Conservation (phyloP, 1,284 basidiomycete species). For the Melanopsichium pennsylvanicum region DNA sequence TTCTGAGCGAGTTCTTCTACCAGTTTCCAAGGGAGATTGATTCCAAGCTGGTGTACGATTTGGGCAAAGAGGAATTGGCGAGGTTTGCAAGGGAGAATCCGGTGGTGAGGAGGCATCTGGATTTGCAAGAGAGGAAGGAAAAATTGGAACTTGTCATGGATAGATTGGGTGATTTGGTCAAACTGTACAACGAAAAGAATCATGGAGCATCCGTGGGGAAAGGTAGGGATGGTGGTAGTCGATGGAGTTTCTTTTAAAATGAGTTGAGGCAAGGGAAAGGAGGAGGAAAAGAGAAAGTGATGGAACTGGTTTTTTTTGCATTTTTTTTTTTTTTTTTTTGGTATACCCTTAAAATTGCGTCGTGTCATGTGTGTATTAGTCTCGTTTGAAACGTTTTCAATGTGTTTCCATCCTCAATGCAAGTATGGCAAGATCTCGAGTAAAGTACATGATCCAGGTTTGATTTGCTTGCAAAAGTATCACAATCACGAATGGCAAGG, state of each 20-base stretch:
- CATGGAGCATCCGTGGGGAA: too few relatives aligned
- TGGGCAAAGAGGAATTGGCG: slow-evolving; percentile 83
- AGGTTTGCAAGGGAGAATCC: slow-evolving; percentile 96
- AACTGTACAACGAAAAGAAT: slow-evolving; percentile 64
- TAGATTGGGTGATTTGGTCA: slow-evolving; percentile 65
- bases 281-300: too few relatives aligned
- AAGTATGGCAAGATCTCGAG: too few relatives aligned
- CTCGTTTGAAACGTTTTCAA: too few relatives aligned
- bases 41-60: slow-evolving; percentile 87
- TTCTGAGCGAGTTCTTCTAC: slow-evolving; percentile 98
- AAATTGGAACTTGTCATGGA: slow-evolving; percentile 73
- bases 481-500: too few relatives aligned
- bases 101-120: slow-evolving; percentile 81
- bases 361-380: too few relatives aligned
- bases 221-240: slow-evolving; percentile 1
- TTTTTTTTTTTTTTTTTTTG: too few relatives aligned
- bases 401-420: too few relatives aligned
- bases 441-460: too few relatives aligned
- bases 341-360: too few relatives aligned
- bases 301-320: not conserved
- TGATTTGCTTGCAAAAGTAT: too few relatives aligned
- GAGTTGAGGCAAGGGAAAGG: too few relatives aligned
- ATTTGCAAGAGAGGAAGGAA: slow-evolving; percentile 94
- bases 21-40: slow-evolving; percentile 99
- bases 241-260: slow-evolving; percentile 58